phyloP scores from a whole-genome alignment of 345 rosid genomes.

The Erysimum cheiranthoides region DNA sequence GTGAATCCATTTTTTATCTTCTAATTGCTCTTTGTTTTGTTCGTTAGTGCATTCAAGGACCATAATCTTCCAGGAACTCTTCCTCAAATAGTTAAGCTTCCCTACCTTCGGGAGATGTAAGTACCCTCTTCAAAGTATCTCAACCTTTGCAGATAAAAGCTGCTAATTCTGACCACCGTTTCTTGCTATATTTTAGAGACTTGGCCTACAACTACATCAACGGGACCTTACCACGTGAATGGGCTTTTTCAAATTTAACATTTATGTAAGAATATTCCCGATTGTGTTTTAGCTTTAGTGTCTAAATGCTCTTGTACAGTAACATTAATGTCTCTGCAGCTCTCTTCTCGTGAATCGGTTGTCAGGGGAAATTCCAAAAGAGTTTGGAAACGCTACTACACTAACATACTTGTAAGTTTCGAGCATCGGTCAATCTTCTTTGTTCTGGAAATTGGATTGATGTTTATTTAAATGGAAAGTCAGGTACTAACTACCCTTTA shows the following conservation, averaged over 20 bases:
- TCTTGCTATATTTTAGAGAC: conserved; percentile 50
- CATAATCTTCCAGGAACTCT: conserved; percentile 65
- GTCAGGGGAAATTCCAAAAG: conserved; percentile 60
- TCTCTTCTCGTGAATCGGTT: conserved; percentile 59
- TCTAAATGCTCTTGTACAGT: conserved; percentile 26
- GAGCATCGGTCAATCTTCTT: conserved; percentile 16
- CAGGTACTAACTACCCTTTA: conserved; percentile 1
- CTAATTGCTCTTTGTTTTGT: conserved; percentile 25
- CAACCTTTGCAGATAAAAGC: conserved; percentile 1
- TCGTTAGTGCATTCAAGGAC: conserved; percentile 54
- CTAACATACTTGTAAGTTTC: conserved; percentile 59
- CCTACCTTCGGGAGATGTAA: conserved; percentile 57
- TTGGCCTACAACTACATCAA: conserved; percentile 60
- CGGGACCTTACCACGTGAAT: conserved; percentile 62
- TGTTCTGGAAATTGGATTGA: conserved; percentile 23
- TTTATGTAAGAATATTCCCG: conserved; percentile 52
- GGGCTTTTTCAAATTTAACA: conserved; percentile 56
- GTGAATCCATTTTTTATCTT: not conserved
- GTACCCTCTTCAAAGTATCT: conserved; percentile 25
- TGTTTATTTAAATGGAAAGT: conserved; percentile 17
- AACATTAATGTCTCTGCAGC: conserved; percentile 47
- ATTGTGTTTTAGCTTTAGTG: not conserved
- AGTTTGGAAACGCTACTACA: conserved; percentile 52
- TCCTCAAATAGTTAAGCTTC: conserved; percentile 61
- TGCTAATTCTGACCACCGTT: conserved; percentile 19